Evolutionary conservation across 177 flowering plant species (phyloP).

Genomic region (Vitis hybrid): DNA sequence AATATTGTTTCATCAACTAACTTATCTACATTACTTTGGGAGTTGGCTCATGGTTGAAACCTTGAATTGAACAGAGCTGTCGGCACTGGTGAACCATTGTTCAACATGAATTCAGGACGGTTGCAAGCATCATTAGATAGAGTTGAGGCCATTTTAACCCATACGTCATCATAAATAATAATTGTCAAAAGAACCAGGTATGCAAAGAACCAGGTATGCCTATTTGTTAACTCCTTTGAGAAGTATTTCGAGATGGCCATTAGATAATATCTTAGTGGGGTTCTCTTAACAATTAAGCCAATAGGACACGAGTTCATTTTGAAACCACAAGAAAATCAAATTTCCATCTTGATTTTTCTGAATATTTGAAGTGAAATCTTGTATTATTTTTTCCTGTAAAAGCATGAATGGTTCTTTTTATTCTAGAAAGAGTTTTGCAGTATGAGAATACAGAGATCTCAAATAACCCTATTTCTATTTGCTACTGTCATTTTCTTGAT

Average conservation of each 20-base stretch:
- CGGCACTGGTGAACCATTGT: conserved; percentile 77
- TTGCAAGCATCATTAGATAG: conserved; percentile 85
- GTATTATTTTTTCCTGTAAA: no score
- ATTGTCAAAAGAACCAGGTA: not conserved
- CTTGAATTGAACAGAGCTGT: conserved; percentile 47
- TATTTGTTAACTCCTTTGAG: not conserved
- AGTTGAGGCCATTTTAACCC: conserved; percentile 73
- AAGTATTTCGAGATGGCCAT: no score
- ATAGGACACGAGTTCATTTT: not conserved
- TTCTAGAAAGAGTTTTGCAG: no score
- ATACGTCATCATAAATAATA: conserved; percentile 16
- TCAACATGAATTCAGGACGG: conserved; percentile 82
- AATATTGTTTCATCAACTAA: not conserved
- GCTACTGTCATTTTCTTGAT: no score
- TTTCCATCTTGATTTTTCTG: no score
- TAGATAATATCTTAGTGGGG: no score
- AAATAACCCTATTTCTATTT: no score
- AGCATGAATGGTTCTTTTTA: no score
- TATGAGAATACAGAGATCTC: no score
- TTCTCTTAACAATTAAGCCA: not conserved
- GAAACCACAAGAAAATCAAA: not conserved
- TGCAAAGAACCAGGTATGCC: not conserved
- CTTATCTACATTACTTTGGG: not conserved
- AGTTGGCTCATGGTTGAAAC: conserved; percentile 1
- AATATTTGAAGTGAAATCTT: no score